Conservation (phyloP, 2,329 filamentous ascomycete genomes). For the Lomentospora prolificans region DNA sequence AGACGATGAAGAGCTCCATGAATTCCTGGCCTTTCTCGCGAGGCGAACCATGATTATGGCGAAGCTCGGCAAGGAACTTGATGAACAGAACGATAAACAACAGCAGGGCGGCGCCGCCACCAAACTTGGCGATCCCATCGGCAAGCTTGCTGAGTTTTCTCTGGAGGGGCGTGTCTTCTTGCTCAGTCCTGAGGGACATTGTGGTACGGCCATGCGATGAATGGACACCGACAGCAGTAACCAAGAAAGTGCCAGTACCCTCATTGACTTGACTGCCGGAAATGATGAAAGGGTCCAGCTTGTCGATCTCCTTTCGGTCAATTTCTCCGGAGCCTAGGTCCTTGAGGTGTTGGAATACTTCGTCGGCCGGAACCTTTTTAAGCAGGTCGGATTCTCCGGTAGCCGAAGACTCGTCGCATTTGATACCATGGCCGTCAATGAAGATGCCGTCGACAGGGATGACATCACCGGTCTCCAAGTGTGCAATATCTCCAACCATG, state of each 20-base stretch:
- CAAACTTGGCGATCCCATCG: constrained; percentile 27
- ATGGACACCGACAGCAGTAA: constrained; percentile 45
- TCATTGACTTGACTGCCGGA: constrained; percentile 45
- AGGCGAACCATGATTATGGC: constrained; percentile 34
- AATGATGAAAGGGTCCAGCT: constrained; percentile 55
- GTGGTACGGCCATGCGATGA: constrained; percentile 45
- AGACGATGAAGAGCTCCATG: constrained; percentile 54
- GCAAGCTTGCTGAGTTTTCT: constrained; percentile 35
- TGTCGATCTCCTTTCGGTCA: constrained; percentile 21
- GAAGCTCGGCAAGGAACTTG: constrained; percentile 59
- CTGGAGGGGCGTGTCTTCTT: constrained; percentile 44
- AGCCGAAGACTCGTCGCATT: constrained; percentile 65
- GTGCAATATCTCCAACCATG: constrained; percentile 59
- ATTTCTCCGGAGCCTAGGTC: constrained; percentile 20
- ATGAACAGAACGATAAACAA: constrained; percentile 71
- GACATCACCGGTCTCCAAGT: constrained; percentile 60
- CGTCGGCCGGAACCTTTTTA: constrained; percentile 52
- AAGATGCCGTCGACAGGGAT: constrained; percentile 63
- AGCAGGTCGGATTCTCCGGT: constrained; percentile 66
- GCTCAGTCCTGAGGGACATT: constrained; percentile 42
- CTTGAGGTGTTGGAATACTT: constrained; percentile 43
- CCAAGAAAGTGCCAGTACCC: constrained; percentile 42
- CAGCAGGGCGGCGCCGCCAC: constrained; percentile 58
- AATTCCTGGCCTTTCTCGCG: constrained; percentile 49
- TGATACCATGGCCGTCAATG: constrained; percentile 40